A percentile compares a stretch with the other conserved stretches of the same genome.
phyloP scores from a whole-genome alignment of 2,329 filamentous ascomycete genomes.

The Diplodia seriata region DNA sequence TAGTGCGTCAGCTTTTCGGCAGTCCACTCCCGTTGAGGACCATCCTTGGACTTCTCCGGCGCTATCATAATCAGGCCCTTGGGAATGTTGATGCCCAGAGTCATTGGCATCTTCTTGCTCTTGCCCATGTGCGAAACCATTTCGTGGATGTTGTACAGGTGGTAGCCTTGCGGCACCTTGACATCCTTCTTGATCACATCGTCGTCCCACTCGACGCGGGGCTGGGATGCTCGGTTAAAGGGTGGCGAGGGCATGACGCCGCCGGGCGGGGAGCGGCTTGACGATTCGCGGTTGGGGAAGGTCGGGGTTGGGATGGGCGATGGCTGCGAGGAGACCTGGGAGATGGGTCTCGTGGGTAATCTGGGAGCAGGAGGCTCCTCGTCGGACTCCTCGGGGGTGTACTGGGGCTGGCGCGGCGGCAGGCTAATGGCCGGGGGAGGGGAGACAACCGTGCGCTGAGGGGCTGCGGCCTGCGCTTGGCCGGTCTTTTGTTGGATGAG shows the following conservation, averaged over 20 bases:
- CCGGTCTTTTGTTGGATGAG: conserved; percentile 67
- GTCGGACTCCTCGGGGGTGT: conserved; percentile 72
- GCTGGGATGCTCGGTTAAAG: conserved; percentile 47
- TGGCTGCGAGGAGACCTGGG: conserved; percentile 60
- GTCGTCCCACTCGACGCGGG: conserved; percentile 47
- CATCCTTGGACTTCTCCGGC: conserved; percentile 82
- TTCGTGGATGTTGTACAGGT: conserved; percentile 96
- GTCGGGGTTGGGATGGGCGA: conserved; percentile 49
- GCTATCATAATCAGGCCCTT: conserved; percentile 90
- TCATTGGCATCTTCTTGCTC: conserved; percentile 98
- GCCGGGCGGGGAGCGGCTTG: conserved; percentile 35
- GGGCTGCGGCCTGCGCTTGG: conserved; percentile 63
- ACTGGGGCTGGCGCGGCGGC: conserved; percentile 60
- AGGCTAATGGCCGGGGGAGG: conserved; percentile 60
- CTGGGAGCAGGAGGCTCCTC: conserved; percentile 65
- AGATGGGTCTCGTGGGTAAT: conserved; percentile 68
- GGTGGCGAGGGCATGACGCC: conserved; percentile 63
- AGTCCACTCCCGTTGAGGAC: conserved; percentile 88
- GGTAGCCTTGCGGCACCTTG: conserved; percentile 66
- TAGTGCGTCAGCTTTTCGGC: conserved; percentile 97
- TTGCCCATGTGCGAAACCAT: conserved; percentile 98
- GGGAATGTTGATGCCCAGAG: conserved; percentile 87
- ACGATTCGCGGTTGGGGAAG: conserved; percentile 40
- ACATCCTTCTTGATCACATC: conserved; percentile 53
- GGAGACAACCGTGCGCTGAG: conserved; percentile 31